These are phyloP conservation scores for Adenanthera pavonina DNA, from an alignment of 306 rosid genomes.

Conservation along the genomic window DNA sequence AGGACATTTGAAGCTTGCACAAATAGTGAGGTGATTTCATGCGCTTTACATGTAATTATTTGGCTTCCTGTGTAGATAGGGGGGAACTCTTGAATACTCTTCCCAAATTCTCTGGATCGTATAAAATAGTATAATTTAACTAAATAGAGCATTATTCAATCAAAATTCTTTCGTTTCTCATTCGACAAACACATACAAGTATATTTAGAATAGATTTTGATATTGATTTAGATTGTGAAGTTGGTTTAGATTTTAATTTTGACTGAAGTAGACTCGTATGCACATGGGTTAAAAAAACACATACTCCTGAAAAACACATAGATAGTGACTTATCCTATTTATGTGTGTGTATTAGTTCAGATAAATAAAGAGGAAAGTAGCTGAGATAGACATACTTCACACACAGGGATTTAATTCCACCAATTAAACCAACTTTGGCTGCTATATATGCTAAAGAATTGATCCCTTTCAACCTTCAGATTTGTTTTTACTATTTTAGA, in stretches of 20 bases:
- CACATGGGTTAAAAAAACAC: no score
- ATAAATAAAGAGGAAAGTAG: not conserved
- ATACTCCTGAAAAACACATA: no score
- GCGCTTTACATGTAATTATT: constrained; percentile 18
- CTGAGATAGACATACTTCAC: not conserved
- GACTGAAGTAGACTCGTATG: not conserved
- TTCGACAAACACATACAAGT: constrained; percentile 20
- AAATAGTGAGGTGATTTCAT: constrained; percentile 27
- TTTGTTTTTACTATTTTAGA: not conserved
- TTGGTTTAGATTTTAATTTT: not conserved
- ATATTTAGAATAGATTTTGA: not conserved
- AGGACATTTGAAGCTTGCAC: constrained; percentile 25
- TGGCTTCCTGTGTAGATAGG: constrained; percentile 27
- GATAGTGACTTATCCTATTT: no score
- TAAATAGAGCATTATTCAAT: constrained; percentile 19
- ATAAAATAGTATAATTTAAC: constrained; percentile 27
- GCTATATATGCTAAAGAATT: no score
- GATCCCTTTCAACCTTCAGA: no score
- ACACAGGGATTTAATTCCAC: not conserved
- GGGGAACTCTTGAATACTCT: constrained; percentile 34
- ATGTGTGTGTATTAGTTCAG: not conserved
- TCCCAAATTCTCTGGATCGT: constrained; percentile 23
- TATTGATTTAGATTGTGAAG: not conserved
- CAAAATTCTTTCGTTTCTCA: constrained; percentile 3
- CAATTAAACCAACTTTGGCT: not conserved